Evolutionary conservation across 768 basidiomycete species (phyloP).

Genomic region (Boletus vermiculosoides): DNA sequence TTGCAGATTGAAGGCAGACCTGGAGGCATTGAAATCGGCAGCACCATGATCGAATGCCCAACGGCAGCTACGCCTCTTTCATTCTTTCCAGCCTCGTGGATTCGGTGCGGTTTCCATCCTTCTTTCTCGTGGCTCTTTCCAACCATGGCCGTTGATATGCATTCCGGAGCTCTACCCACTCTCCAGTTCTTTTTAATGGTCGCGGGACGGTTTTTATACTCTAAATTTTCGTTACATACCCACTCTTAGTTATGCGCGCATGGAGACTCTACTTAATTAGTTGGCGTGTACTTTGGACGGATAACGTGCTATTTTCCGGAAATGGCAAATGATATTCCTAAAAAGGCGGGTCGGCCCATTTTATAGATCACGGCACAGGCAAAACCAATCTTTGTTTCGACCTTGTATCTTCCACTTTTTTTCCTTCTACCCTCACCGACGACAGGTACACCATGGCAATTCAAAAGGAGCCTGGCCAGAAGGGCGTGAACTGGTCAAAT

Average conservation of each 20-base stretch:
- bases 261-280: constrained; percentile 24
- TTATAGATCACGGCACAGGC: constrained; percentile 1
- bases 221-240: constrained; percentile 30
- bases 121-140: constrained; percentile 22
- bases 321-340: constrained; percentile 4
- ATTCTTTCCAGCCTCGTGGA: constrained; percentile 34
- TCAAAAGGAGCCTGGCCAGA: constrained; percentile 84
- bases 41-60: constrained; percentile 25
- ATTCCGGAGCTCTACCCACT: constrained; percentile 3
- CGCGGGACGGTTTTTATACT: constrained; percentile 24
- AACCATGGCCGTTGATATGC: constrained; percentile 15
- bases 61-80: constrained; percentile 6
- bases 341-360: constrained; percentile 9
- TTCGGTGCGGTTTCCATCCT: constrained; percentile 30
- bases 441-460: constrained; percentile 61
- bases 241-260: constrained; percentile 23
- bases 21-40: constrained; percentile 46
- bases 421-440: constrained; percentile 15
- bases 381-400: neutral
- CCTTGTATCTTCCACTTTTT: constrained; percentile 9
- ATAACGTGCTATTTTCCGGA: constrained; percentile 5
- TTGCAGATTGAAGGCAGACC: constrained; percentile 67
- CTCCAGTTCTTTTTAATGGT: neutral
- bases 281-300: constrained; percentile 21
- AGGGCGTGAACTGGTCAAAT: constrained; percentile 91